These are phyloP conservation scores for Penicillium cataractarum DNA, from an alignment of 495 filamentous ascomycete genomes.

Conservation along the genomic window DNA sequence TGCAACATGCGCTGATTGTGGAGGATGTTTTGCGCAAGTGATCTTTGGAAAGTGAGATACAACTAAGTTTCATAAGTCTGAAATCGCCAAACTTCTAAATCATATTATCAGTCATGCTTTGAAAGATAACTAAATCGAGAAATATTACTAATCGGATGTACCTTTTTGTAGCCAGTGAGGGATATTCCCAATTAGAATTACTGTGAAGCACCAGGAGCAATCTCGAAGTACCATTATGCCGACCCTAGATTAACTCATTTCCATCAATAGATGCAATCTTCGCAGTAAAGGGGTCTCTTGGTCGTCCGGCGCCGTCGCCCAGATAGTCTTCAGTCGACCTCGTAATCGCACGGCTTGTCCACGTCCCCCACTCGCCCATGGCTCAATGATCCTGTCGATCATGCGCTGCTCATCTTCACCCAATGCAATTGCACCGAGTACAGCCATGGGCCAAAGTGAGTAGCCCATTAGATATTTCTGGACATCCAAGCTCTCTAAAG, in stretches of 20 bases:
- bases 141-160: too few relatives aligned
- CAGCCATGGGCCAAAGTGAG: not conserved
- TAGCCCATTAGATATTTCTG: not conserved
- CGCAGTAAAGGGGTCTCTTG: not conserved
- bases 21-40: constrained; percentile 12
- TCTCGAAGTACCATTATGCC: too few relatives aligned
- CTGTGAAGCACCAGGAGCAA: too few relatives aligned
- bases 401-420: not conserved
- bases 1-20: constrained; percentile 25
- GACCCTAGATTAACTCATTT: not conserved
- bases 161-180: too few relatives aligned
- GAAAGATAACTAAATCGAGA: too few relatives aligned
- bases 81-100: too few relatives aligned
- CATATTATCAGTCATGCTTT: too few relatives aligned
- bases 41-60: not conserved
- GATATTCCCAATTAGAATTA: too few relatives aligned
- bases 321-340: not conserved
- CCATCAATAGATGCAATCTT: not conserved
- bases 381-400: not conserved
- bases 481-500: not conserved
- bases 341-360: not conserved
- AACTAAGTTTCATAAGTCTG: too few relatives aligned
- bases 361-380: not conserved
- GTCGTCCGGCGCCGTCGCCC: not conserved
- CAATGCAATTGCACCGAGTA: not conserved